Percentiles rank a stretch among this genome's conserved stretches.
Conservation (phyloP, 192 early-diverging fungal genomes). For the Funneliformis geosporum region DNA sequence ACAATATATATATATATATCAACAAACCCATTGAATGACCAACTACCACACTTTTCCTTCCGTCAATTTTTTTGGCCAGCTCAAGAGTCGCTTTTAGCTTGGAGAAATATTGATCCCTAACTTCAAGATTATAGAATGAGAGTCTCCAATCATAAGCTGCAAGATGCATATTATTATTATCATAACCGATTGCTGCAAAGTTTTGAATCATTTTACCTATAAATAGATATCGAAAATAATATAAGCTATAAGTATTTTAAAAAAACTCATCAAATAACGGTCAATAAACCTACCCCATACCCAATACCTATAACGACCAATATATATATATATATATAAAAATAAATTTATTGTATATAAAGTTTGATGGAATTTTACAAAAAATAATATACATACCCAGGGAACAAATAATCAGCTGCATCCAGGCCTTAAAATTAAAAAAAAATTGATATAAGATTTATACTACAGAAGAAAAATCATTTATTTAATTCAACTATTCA, state of each 20-base stretch:
- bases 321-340: not conserved
- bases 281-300: conserved; percentile 67
- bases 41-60: conserved; percentile 58
- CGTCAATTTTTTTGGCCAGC: conserved; percentile 43
- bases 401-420: conserved; percentile 88
- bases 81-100: conserved; percentile 75
- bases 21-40: conserved; percentile 68
- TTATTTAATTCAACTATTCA: not conserved
- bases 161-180: conserved; percentile 84
- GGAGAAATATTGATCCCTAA: conserved; percentile 81
- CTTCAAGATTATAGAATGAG: conserved; percentile 74
- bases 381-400: conserved; percentile 56
- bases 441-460: not conserved
- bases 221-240: not conserved
- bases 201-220: conserved; percentile 68
- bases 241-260: conserved; percentile 11
- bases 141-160: conserved; percentile 92
- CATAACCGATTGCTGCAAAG: conserved; percentile 81
- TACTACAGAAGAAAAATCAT: not conserved
- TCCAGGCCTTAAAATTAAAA: conserved; percentile 61
- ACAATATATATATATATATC: not conserved
- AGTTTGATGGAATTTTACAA: not conserved
- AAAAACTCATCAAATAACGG: not conserved
- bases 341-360: not conserved
- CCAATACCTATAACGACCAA: conserved; percentile 63